Evolutionary conservation across 805 yeast species (phyloP).

Genomic region (Wickerhamiella spandovensis): DNA sequence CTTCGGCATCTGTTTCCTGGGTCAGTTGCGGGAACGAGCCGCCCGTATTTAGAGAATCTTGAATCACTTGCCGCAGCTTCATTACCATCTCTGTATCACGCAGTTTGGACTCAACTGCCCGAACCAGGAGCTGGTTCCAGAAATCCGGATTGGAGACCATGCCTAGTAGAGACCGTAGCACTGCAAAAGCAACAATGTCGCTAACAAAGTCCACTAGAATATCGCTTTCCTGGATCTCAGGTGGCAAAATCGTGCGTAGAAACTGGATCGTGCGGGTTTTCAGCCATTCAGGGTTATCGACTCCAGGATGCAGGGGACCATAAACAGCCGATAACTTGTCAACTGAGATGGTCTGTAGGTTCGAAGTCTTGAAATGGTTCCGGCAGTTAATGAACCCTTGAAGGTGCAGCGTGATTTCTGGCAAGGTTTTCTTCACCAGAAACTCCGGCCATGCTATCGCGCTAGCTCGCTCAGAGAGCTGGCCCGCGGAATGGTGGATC

Average conservation of each 20-base stretch:
- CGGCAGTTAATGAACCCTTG: slow-evolving; percentile 34
- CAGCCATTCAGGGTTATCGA: slow-evolving; percentile 38
- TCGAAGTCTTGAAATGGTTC: slow-evolving; percentile 19
- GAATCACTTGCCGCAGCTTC: slow-evolving; percentile 33
- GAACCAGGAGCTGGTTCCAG: slow-evolving; percentile 54
- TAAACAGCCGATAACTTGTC: neutral
- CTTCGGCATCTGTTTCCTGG: slow-evolving; percentile 29
- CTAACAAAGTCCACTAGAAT: slow-evolving; percentile 36
- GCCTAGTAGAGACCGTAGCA: slow-evolving; percentile 37
- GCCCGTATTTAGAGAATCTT: slow-evolving; percentile 3
- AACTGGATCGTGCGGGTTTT: slow-evolving; percentile 26
- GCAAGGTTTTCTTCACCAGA: slow-evolving; percentile 44
- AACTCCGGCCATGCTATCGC: slow-evolving; percentile 41
- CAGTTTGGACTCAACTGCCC: slow-evolving; percentile 46
- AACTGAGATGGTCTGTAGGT: neutral
- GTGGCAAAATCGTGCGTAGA: slow-evolving; percentile 30
- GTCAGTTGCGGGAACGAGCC: slow-evolving; percentile 23
- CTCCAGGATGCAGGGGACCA: slow-evolving; percentile 22
- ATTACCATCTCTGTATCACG: slow-evolving; percentile 65
- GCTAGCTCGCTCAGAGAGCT: neutral
- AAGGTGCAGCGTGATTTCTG: slow-evolving; percentile 55
- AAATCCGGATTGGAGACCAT: slow-evolving; percentile 61
- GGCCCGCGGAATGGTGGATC: neutral
- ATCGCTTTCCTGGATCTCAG: slow-evolving; percentile 27
- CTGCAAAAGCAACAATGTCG: slow-evolving; percentile 50